Conservation (phyloP, 1,284 basidiomycete genomes). For the Moesziomyces sp. region DNA sequence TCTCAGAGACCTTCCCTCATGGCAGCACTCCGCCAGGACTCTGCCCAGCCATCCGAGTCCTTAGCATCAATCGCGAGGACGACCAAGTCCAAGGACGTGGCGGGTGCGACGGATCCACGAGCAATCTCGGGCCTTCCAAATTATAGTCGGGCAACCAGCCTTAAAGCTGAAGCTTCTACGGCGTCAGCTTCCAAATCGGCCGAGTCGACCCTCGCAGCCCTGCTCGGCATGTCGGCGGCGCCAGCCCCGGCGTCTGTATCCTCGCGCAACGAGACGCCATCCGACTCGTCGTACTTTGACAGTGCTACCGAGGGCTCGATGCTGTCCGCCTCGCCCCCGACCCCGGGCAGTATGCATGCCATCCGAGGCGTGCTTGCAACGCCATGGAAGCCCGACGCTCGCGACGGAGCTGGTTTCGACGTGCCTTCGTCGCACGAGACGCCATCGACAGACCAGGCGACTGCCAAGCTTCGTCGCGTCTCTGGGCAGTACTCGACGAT, state of each 20-base stretch:
- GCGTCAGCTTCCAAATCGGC: constrained; percentile 9
- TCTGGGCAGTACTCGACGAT: constrained; percentile 24
- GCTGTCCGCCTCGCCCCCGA: constrained; percentile 36
- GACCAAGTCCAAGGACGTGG: background rate
- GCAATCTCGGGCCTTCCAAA: constrained; percentile 14
- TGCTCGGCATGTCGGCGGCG: constrained; percentile 40
- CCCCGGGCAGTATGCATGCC: constrained; percentile 41
- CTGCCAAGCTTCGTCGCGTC: constrained; percentile 5
- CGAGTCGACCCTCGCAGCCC: constrained; percentile 40
- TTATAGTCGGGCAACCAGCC: constrained; percentile 4
- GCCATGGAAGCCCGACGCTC: constrained; percentile 17
- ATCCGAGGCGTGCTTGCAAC: constrained; percentile 34
- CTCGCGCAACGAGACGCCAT: constrained; percentile 40
- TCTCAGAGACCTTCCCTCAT: constrained; percentile 31
- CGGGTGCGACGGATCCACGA: background rate
- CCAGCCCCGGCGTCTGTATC: constrained; percentile 16
- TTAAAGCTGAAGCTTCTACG: constrained; percentile 11
- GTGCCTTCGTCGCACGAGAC: constrained; percentile 7
- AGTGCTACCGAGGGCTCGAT: constrained; percentile 36
- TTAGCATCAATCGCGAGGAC: constrained; percentile 1
- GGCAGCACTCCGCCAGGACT: constrained; percentile 25
- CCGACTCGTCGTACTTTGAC: constrained; percentile 45
- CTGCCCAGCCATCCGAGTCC: constrained; percentile 1
- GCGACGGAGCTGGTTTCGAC: background rate
- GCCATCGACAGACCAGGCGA: constrained; percentile 1